Evolutionary conservation across 2,329 filamentous ascomycete genomes (phyloP).

Genomic region (Colletotrichum caudatum): DNA sequence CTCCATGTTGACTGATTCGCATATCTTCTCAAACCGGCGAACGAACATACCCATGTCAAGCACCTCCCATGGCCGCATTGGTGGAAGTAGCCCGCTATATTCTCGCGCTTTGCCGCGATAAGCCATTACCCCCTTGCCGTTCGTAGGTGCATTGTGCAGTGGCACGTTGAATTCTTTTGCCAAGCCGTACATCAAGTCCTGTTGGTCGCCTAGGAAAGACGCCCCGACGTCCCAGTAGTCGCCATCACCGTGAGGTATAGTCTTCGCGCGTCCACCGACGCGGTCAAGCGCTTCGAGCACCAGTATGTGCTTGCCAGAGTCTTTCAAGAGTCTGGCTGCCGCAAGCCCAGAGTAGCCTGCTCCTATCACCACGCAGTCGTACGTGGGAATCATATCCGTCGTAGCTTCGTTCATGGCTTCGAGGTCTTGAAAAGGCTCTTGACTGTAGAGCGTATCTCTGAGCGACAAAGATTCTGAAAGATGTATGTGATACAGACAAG

Average conservation of each 20-base stretch:
- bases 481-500: neutral
- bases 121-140: slow-evolving; percentile 37
- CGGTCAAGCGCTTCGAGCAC: slow-evolving; percentile 39
- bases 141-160: slow-evolving; percentile 4
- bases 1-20: slow-evolving; percentile 33
- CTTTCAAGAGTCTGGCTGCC: slow-evolving; percentile 32
- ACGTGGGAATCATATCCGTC: neutral
- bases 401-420: slow-evolving; percentile 1
- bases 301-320: slow-evolving; percentile 30
- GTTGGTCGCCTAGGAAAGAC: slow-evolving; percentile 43
- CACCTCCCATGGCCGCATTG: slow-evolving; percentile 37
- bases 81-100: slow-evolving; percentile 41
- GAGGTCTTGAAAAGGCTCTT: too few relatives aligned
- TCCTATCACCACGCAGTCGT: slow-evolving; percentile 41
- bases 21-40: slow-evolving; percentile 34
- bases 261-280: slow-evolving; percentile 40
- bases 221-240: slow-evolving; percentile 44
- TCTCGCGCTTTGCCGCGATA: slow-evolving; percentile 31
- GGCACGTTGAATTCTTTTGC: slow-evolving; percentile 34
- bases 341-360: slow-evolving; percentile 37
- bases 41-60: slow-evolving; percentile 31
- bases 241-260: slow-evolving; percentile 28
- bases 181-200: slow-evolving; percentile 36
- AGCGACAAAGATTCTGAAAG: too few relatives aligned
- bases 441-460: neutral